phyloP scores from a whole-genome alignment of 2,329 filamentous ascomycete genomes.

The Mycogone perniciosa region DNA sequence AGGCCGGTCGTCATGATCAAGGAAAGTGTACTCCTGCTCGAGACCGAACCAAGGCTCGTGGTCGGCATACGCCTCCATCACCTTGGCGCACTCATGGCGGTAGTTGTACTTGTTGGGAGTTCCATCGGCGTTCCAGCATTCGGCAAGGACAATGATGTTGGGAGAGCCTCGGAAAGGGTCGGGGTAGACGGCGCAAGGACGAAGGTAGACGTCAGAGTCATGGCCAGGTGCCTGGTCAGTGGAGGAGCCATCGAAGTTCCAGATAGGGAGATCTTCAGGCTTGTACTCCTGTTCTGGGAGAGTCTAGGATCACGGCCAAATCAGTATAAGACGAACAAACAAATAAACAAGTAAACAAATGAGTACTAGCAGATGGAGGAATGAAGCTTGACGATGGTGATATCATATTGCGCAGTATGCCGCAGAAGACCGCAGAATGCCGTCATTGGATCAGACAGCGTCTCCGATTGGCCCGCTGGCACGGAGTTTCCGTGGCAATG shows the following conservation, averaged over 20 bases:
- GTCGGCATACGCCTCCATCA: slow-evolving; percentile 80
- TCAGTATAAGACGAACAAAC: not conserved
- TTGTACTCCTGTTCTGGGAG: slow-evolving; percentile 44
- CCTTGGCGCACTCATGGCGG: slow-evolving; percentile 82
- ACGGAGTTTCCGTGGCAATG: not conserved
- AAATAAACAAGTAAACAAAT: too few relatives aligned
- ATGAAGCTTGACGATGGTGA: too few relatives aligned
- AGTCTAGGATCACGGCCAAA: slow-evolving; percentile 32
- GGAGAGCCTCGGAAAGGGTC: slow-evolving; percentile 84
- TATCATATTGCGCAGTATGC: too few relatives aligned
- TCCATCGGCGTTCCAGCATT: slow-evolving; percentile 92
- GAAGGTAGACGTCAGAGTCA: slow-evolving; percentile 96
- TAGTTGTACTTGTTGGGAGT: slow-evolving; percentile 98
- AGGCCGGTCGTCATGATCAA: slow-evolving; percentile 78
- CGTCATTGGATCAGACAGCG: not conserved
- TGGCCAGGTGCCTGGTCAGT: slow-evolving; percentile 88
- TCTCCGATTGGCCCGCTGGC: not conserved
- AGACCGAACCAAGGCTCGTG: slow-evolving; percentile 96
- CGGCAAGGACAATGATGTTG: slow-evolving; percentile 90
- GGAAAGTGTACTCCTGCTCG: slow-evolving; percentile 83
- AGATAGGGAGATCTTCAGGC: slow-evolving; percentile 47
- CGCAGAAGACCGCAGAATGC: not conserved
- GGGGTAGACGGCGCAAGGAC: slow-evolving; percentile 80
- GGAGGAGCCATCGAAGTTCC: slow-evolving; percentile 69
- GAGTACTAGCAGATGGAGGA: too few relatives aligned